These are phyloP conservation scores for Wickerhamiella spandovensis DNA, from an alignment of 805 yeast species.

Conservation along the genomic window DNA sequence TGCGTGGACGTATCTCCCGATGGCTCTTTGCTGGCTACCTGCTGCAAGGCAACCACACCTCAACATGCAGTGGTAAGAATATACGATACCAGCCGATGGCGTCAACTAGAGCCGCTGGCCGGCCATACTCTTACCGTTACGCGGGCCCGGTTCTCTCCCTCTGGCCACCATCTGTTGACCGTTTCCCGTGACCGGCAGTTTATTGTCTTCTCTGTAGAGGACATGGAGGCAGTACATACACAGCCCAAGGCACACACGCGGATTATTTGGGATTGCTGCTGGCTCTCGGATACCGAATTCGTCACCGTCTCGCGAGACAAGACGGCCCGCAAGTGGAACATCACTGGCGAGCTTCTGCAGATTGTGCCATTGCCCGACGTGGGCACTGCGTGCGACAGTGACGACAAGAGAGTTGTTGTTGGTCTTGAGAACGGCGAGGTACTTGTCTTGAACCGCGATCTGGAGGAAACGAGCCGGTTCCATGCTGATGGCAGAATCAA, in stretches of 20 bases:
- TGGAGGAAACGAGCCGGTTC: background rate
- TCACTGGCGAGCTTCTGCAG: slow-evolving; percentile 14
- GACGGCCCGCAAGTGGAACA: slow-evolving; percentile 36
- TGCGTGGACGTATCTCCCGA: slow-evolving; percentile 61
- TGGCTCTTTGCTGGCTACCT: slow-evolving; percentile 57
- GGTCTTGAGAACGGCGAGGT: slow-evolving; percentile 17
- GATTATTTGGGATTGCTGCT: slow-evolving; percentile 90
- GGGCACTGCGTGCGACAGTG: slow-evolving; percentile 15
- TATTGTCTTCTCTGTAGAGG: slow-evolving; percentile 50
- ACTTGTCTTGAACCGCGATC: slow-evolving; percentile 1
- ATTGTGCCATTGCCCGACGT: slow-evolving; percentile 8
- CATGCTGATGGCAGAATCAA: slow-evolving; percentile 13
- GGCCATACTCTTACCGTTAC: slow-evolving; percentile 75
- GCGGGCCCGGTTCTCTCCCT: slow-evolving; percentile 60
- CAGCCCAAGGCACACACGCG: slow-evolving; percentile 74
- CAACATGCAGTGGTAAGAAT: slow-evolving; percentile 78
- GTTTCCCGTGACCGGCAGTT: slow-evolving; percentile 86
- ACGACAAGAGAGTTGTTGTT: slow-evolving; percentile 4
- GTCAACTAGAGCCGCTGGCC: slow-evolving; percentile 39
- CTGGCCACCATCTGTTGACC: slow-evolving; percentile 48
- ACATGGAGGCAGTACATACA: slow-evolving; percentile 14
- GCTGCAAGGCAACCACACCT: slow-evolving; percentile 78
- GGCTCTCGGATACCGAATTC: slow-evolving; percentile 44
- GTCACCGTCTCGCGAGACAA: slow-evolving; percentile 83
- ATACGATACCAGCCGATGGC: slow-evolving; percentile 46